Base-by-base conservation (phyloP, 495 filamentous ascomycete species). In the Podospora anserina region DNA sequence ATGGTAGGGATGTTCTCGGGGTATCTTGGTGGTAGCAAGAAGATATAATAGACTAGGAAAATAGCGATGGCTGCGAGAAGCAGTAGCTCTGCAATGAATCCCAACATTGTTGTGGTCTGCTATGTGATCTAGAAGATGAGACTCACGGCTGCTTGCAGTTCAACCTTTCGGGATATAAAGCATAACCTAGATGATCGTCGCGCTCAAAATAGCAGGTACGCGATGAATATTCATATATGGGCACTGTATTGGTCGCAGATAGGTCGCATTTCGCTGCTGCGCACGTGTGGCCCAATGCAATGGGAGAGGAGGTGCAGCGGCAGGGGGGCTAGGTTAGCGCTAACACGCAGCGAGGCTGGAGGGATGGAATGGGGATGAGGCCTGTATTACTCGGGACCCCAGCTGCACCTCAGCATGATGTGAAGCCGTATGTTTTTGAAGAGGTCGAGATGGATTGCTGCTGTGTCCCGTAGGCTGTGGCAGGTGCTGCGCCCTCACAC, bases 1-100 rank as follows among this genome's bases (percentile, higher is more conserved):
- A 75, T 62, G 9, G 74, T 69, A 2, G 74, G 74, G 18, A 75
- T 75, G 68, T 75, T 75, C 26, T 65, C 26, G 2, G 71, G 71
- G 61, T 72, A 64, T 23, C 60, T 72, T 4, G 70, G 70, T 16
- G 70, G 70, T n/a, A 58, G 23, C n/a, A 58, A 26, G 18, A 58
- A 58, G 3, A 58, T 3, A 5, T 20, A 58, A 19, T 20, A 26
- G 55, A 58, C 6, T 4, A 58, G 55, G 19, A 54, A 28, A 5
- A 66, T 23, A 0, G 61, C 16, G 5, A 68, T 16, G 13, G 20
- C 57, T 18, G 28, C 62, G 2, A 71, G 66, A 56, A 68, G 49
- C 27, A 67, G 53, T 6, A 68, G 9, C 39, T 66, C 66, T n/a
- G 32, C 27, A 5, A 66, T 20, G 20, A 71, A 54, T 0, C 39